A percentile compares a stretch with the other conserved stretches of the same genome.
Conservation (phyloP, 1,284 basidiomycete genomes). For the Fomitiporia mediterranea region DNA sequence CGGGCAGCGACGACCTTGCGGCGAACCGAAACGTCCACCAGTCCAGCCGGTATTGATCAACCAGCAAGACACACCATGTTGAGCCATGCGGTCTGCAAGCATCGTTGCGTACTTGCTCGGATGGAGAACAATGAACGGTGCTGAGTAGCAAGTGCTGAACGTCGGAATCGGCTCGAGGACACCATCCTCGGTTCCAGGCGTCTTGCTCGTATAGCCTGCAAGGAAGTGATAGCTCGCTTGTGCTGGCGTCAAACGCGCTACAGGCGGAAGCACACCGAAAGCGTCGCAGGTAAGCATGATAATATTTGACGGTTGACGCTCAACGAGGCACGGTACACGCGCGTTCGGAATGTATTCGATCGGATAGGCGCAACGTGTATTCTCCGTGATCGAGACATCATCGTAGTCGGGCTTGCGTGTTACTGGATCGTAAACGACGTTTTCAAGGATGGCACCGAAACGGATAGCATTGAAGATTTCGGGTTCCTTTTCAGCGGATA, state of each 20-base stretch:
- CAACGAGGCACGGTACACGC: constrained; percentile 84
- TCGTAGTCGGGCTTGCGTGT: constrained; percentile 92
- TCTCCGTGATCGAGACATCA: constrained; percentile 96
- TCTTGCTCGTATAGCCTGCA: constrained; percentile 92
- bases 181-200: constrained; percentile 97
- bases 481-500: constrained; percentile 94
- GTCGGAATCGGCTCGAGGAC: constrained; percentile 98
- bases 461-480: constrained; percentile 96
- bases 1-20: constrained; percentile 83
- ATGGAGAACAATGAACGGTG: constrained; percentile 98
- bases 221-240: constrained; percentile 99
- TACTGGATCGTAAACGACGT: constrained; percentile 95
- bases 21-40: constrained; percentile 83
- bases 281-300: constrained; percentile 99
- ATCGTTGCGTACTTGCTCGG: constrained; percentile 94
- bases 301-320: constrained; percentile 88
- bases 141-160: constrained; percentile 98
- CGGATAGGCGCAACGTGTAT: constrained; percentile 97
- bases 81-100: constrained; percentile 93
- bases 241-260: constrained; percentile 88
- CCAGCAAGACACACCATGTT: constrained; percentile 93
- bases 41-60: constrained; percentile 99
- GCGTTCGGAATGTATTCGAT: constrained; percentile 97
- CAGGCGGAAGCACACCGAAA: constrained; percentile 96
- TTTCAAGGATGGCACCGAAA: constrained; percentile 97